These are phyloP conservation scores for Inonotus obliquus DNA, from an alignment of 1,284 basidiomycete genomes.

Conservation along the genomic window DNA sequence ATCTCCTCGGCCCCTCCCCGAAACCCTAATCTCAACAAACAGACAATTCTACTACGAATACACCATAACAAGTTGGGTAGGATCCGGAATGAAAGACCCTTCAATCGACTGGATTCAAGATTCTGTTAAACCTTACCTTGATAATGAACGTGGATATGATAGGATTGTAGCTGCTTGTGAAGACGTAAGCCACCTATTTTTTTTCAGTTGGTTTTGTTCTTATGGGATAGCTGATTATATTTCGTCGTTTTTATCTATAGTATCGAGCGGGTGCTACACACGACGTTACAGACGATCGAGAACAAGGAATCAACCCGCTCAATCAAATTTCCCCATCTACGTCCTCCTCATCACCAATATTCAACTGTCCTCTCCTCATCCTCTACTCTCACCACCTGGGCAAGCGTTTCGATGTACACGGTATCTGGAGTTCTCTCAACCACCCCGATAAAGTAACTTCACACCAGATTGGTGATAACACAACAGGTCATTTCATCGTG, in stretches of 20 bases:
- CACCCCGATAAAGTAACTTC: slow-evolving; percentile 17
- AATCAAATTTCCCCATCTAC: not conserved
- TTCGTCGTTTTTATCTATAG: slow-evolving; percentile 4
- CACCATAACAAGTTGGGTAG: slow-evolving; percentile 23
- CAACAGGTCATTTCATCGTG: slow-evolving; percentile 26
- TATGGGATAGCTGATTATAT: no score
- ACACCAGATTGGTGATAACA: slow-evolving; percentile 23
- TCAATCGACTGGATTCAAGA: slow-evolving; percentile 22
- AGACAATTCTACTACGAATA: slow-evolving; percentile 22
- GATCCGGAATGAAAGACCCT: slow-evolving; percentile 13
- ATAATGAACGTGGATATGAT: slow-evolving; percentile 17
- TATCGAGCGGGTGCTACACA: slow-evolving; percentile 25
- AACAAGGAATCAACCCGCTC: slow-evolving; percentile 19
- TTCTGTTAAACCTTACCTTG: slow-evolving; percentile 22
- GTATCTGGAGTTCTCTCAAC: slow-evolving; percentile 23
- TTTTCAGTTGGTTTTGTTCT: not conserved
- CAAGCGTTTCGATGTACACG: slow-evolving; percentile 23
- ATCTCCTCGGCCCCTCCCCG: slow-evolving; percentile 25
- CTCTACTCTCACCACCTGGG: slow-evolving; percentile 24
- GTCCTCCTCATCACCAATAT: not conserved
- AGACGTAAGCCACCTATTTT: slow-evolving; percentile 19
- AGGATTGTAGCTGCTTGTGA: slow-evolving; percentile 24
- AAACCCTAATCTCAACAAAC: slow-evolving; percentile 24
- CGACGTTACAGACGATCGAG: slow-evolving; percentile 21
- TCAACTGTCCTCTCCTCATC: slow-evolving; percentile 20